Percentiles rank a stretch among this genome's conserved stretches.
These are phyloP conservation scores for Hypoxylon trugodes DNA, from an alignment of 495 filamentous ascomycete species.

Conservation along the genomic window DNA sequence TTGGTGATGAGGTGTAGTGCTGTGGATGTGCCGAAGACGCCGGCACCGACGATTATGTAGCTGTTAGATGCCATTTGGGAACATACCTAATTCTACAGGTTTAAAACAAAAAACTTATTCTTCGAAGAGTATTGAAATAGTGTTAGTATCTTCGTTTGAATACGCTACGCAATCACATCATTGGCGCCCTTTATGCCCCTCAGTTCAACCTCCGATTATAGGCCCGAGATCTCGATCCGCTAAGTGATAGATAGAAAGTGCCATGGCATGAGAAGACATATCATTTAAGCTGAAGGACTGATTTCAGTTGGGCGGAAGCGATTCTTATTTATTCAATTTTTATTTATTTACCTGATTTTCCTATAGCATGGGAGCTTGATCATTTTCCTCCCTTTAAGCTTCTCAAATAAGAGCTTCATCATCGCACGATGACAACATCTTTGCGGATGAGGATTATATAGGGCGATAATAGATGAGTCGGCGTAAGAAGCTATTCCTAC, in stretches of 20 bases:
- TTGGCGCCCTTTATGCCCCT: slow-evolving; percentile 21
- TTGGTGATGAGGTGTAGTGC: slow-evolving; percentile 65
- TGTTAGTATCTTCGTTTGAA: not conserved
- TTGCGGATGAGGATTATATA: too few species aligned
- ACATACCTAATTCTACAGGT: too few species aligned
- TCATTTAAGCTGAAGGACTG: not conserved
- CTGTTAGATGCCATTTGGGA: slow-evolving; percentile 46
- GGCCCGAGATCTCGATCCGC: slow-evolving; percentile 22
- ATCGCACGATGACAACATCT: too few species aligned
- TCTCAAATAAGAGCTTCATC: too few species aligned
- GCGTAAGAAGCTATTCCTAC: too few species aligned
- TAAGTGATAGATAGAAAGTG: not conserved
- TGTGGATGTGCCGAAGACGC: slow-evolving; percentile 72
- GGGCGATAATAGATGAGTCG: too few species aligned
- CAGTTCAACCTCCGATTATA: slow-evolving; percentile 21
- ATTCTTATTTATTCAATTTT: too few species aligned
- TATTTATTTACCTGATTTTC: too few species aligned
- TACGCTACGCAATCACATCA: slow-evolving; percentile 2
- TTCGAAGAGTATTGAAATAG: not conserved
- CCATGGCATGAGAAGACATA: not conserved
- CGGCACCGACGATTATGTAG: slow-evolving; percentile 69
- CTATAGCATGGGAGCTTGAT: too few species aligned
- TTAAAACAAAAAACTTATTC: not conserved
- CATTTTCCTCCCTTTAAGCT: too few species aligned
- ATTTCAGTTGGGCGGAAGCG: too few species aligned